Conservation (phyloP, 176 grass and related monocot species). For the Phyllostachys edulis region DNA sequence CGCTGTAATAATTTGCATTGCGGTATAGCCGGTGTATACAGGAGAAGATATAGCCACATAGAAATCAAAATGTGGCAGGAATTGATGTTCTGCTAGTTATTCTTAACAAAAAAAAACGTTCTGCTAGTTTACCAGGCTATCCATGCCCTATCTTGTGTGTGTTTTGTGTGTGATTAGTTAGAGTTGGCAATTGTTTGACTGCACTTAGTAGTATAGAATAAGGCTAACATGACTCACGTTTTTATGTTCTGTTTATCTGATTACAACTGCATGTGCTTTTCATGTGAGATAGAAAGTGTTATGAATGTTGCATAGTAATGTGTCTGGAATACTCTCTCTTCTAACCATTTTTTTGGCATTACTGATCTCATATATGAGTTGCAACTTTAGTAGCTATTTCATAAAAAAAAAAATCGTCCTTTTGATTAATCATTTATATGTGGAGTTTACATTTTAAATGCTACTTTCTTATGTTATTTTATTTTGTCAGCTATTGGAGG, state of each 20-base stretch:
- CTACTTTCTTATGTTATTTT: neutral
- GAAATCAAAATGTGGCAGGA: neutral
- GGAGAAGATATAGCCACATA: neutral
- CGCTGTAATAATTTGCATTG: neutral
- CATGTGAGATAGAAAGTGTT: neutral
- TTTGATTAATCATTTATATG: neutral
- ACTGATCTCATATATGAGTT: neutral
- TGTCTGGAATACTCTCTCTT: neutral
- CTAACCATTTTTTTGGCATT: neutral
- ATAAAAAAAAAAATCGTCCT: too few species aligned
- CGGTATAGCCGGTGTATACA: neutral
- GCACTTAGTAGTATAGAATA: neutral
- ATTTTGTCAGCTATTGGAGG: slow-evolving; percentile 53
- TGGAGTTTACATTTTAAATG: neutral
- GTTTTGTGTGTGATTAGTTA: neutral
- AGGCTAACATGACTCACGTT: neutral
- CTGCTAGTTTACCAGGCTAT: neutral
- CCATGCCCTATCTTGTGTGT: neutral
- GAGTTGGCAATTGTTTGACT: neutral
- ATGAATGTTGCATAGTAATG: neutral
- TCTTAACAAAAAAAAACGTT: neutral
- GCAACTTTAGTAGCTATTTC: neutral
- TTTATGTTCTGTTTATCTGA: neutral
- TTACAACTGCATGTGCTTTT: neutral
- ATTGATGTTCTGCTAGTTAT: neutral